Base-by-base conservation (phyloP, 1,284 basidiomycete species). In the Bjerkandera adusta region DNA sequence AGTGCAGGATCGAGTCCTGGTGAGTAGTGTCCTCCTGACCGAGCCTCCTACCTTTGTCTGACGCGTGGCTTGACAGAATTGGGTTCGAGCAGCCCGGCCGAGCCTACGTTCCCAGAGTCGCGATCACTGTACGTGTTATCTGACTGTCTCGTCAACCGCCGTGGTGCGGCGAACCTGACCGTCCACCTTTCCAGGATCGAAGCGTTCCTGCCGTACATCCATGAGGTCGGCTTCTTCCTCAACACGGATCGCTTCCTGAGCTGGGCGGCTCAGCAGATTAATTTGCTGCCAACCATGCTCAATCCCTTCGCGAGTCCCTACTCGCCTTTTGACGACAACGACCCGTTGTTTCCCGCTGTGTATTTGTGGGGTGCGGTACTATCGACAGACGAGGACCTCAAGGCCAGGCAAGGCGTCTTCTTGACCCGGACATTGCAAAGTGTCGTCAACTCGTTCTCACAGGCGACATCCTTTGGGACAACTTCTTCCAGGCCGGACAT, bases 211-310 rank as follows among this genome's bases (percentile, higher is more conserved):
- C 55, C 57, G 13, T 63, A 67, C 41, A 50, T 57, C 20, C 53
- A 54, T 22, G 65, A 69, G 26, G 56, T 71, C 39, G 69, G 70
- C 7, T 68, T 71, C 42, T 73, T 73, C 52, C 58, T 73, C 32
- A 52, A 69, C 53, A 38, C 54, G 39, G 36, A 55, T 13, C 60
- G 62, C 29, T 65, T 71, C 54, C 45, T 61, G 32, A 43, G 15
- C 39, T 42, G 46, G 45, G 27, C 36, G 8, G 18, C 16, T 15
- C 29, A 27, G 6, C 49, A 41, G 12, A 34, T 35, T 21, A n/a
- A n/a, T n/a, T n/a, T n/a, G 26, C 43, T 55, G 35, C 45, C 49
- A 48, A 58, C 57, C 49, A 61, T 53, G 48, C 45, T 61, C 34
- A 3, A 8, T 27, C 8, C 52, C 54, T 45, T 43, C 46, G 20